Base-by-base conservation (phyloP, 2,329 filamentous ascomycete species). In the Exserohilum rostratum region DNA sequence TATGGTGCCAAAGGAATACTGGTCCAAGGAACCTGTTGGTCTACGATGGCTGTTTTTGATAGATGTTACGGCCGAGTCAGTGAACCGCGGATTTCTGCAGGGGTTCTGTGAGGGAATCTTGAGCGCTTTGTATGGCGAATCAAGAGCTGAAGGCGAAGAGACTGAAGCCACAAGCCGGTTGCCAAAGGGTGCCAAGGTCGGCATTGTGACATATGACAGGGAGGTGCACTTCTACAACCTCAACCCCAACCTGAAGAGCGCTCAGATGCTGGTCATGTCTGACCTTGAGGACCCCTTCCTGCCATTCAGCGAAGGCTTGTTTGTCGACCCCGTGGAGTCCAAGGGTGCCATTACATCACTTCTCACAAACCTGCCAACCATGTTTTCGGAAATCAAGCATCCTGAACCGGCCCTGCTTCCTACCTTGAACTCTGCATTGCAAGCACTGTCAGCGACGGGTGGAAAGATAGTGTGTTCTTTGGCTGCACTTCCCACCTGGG, bases 171-270 rank as follows among this genome's bases (percentile, higher is more conserved):
- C 82, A 62, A 78, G 77, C 58, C 80, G 77, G 60, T 81, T 97
- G 66, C 91, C 95, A 0, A 79, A 85, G 48, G 92, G 91, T 11
- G 86, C 90, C 44, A 96, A 91, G 78, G 87, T 99, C 57, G 95
- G 93, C 45, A 96, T 99, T 72, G 87, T 98, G 60, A 97, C 95
- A 1, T 99, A 89, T 73, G 95, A 99, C 79, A 93, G 91, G 76
- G 92, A 97, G 67, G 90, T 99, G 55, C 95, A 99, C 72, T 99
- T 98, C 75, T 99, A 98, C 81, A 98, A 98, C 70, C 87, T 96
- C 66, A 91, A 88, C 69, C 77, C 91, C 33, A 83, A 83, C 35
- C 80, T 97, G 37, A 89, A 95, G 50, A 87, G 92, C 77, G 91
- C 95, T 9, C 95, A 99, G 72, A 97, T 99, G 91, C 86, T 99